Evolutionary conservation across 139 green algal genomes (phyloP).

Genomic region (Tetratostichococcus sp.): DNA sequence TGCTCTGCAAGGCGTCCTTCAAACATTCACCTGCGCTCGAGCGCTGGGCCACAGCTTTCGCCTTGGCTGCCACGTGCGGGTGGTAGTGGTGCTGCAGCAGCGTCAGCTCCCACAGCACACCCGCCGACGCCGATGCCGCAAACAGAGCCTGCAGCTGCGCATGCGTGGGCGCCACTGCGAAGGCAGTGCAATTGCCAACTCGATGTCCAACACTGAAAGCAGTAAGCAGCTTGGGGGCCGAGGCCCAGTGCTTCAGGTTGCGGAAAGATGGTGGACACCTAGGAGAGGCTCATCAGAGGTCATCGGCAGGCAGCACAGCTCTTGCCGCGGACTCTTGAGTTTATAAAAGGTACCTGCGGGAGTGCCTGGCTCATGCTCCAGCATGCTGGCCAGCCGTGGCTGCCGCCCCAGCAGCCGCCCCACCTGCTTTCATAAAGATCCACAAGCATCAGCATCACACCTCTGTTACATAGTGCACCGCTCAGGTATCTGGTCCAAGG

Average conservation of each 20-base stretch:
- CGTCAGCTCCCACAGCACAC: slow-evolving; percentile 44
- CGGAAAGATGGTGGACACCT: no score
- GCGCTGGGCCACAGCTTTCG: slow-evolving; percentile 5
- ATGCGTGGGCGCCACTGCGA: background rate
- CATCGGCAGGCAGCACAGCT: no score
- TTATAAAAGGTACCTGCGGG: background rate
- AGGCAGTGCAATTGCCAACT: no score
- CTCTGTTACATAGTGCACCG: no score
- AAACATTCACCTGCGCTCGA: slow-evolving; percentile 9
- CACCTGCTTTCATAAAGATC: no score
- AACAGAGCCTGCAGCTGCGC: background rate
- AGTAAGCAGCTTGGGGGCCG: background rate
- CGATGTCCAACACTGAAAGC: no score
- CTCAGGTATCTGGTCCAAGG: no score
- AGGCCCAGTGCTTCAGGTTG: background rate
- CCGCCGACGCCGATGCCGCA: slow-evolving; percentile 2
- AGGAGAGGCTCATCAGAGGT: no score
- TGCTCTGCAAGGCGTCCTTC: no score
- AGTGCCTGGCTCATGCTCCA: slow-evolving; percentile 65
- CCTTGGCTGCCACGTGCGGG: slow-evolving; percentile 19
- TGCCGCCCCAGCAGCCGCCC: slow-evolving; percentile 43
- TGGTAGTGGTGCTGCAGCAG: slow-evolving; percentile 40
- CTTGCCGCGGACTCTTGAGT: background rate
- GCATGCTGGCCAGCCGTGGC: slow-evolving; percentile 49
- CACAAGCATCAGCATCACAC: no score